Evolutionary conservation across 2,329 filamentous ascomycete genomes (phyloP), one percentile per base, ranked within the genome.

Genomic region (Neodidymelliopsis sp.): DNA sequence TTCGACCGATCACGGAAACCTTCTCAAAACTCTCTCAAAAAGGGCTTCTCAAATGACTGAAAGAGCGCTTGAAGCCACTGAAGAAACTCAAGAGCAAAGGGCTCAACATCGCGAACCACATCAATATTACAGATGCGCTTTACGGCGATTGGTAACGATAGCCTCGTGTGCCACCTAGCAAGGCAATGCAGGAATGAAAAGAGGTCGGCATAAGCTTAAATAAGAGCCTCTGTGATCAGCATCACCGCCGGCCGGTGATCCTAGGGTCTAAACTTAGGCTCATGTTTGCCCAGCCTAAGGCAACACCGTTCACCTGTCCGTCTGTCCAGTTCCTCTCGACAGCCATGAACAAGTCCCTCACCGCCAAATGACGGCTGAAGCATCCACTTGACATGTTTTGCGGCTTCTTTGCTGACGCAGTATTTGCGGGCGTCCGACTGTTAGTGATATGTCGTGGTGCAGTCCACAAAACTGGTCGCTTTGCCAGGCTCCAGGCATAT

Each of bases 391-490:
- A 53, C 30, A 43, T 59, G 12, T 47, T 38, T n/a, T 58, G 55
- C 40, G 63, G 61, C 15, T 51, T 62, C 41, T 63, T 68, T 15
- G 54, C 53, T 30, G 25, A 27, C 6, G 46, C 30, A 4, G 54
- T 41, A 9, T 54, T 54, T 4, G 54, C 49, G 34, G 59, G 43
- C 36, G 53, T 40, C 6, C 67, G 61, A 35, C 39, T 57, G 19
- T 50, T 54, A 27, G 53, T 59, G 19, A 65, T 45, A 7, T 58
- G 55, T 28, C 56, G 59, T 19, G 63, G 53, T 25, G 56, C 57
- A 9, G 64, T 69, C 77, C 76, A 80, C 30, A 75, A 40, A 11
- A 79, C 60, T 20, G 77, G 76, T 57, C 74, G 65, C 67, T 79
- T 80, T 15, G 71, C 67, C 12, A 70, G 57, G 12, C 67, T 65